Base-by-base conservation (phyloP, 352 stramenopile genomes). In the Phytopythium mirpurense region DNA sequence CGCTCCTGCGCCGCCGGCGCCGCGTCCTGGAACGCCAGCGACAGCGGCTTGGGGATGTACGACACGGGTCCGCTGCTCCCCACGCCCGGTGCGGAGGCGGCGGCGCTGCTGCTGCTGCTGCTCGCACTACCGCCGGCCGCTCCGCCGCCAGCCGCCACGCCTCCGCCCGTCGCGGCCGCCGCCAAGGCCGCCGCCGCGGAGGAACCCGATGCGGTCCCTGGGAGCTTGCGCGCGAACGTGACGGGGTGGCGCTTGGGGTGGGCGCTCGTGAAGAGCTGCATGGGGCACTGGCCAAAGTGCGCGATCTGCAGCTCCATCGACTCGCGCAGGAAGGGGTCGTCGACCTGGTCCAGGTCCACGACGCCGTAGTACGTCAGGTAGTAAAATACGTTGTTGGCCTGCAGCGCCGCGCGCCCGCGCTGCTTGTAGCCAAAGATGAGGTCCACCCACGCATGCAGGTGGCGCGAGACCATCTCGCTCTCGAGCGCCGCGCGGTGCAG, bases 371-470 rank as follows among this genome's bases (percentile, higher is more conserved):
- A 97, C 37, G 87, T 93, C 34, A 96, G 58, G 47, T 97, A 94
- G 60, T 96, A 95, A 59, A 99, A 99, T 5, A 99, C 74, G 62
- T 99, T 99, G 59, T 97, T 86, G 0, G 92, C 93, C 38, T 96
- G 75, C n/a, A 97, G 65, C 5, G 97, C 96, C 29, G 86, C 91
- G 60, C 92, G 78, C 21, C 97, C 96, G 18, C 89, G 78, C 68
- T 99, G 98, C 60, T 99, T 99, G 72, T 84, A 98, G 10, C 97
- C 97, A 72, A 99, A 99, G 21, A 99, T 97, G 10, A 99, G 83
- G 72, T 99, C 98, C 26, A 99, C 87, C 98, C 98, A 99, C 57
- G 90, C 72, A 68, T 99, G 96, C 21, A 99, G 71, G 70, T 99
- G 83, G 32, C 79, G 76, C 31, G 96, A 99, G 0, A 99, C 97